Percentiles rank a stretch among this genome's conserved stretches.
These are phyloP conservation scores for Alternaria viburni DNA, from an alignment of 2,329 filamentous ascomycete species.

Conservation along the genomic window DNA sequence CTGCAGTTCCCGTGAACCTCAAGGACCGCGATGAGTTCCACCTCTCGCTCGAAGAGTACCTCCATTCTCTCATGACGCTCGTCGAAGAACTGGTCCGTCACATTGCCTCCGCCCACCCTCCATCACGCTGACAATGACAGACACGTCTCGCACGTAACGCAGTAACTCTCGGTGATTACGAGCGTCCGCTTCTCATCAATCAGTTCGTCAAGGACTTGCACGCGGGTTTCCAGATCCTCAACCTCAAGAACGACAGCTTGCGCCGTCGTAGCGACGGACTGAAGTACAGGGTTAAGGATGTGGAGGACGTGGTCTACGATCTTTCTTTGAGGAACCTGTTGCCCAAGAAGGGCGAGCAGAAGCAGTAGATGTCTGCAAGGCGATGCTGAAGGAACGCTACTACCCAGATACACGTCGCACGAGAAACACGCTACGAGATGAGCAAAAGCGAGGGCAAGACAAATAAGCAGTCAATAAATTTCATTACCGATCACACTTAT, in stretches of 20 bases:
- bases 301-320: slow-evolving; percentile 98
- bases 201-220: slow-evolving; percentile 94
- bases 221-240: slow-evolving; percentile 94
- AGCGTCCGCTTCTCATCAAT: slow-evolving; percentile 84
- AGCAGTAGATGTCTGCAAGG: slow-evolving; percentile 1
- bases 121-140: slow-evolving; percentile 43
- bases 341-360: slow-evolving; percentile 33
- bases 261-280: slow-evolving; percentile 88
- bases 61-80: slow-evolving; percentile 83
- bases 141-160: slow-evolving; percentile 90
- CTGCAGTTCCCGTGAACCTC: slow-evolving; percentile 82
- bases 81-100: slow-evolving; percentile 93
- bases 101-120: too few relatives aligned
- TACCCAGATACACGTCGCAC: neutral
- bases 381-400: neutral
- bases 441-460: too few relatives aligned
- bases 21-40: slow-evolving; percentile 92
- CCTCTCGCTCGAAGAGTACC: slow-evolving; percentile 95
- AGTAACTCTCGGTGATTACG: slow-evolving; percentile 88
- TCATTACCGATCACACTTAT: neutral
- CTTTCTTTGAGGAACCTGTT: slow-evolving; percentile 84
- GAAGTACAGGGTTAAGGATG: slow-evolving; percentile 97
- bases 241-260: slow-evolving; percentile 93
- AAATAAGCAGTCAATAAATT: neutral
- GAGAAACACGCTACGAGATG: neutral